These are phyloP conservation scores for Candida sakaeoensis DNA, from an alignment of 805 yeast species.

Conservation along the genomic window DNA sequence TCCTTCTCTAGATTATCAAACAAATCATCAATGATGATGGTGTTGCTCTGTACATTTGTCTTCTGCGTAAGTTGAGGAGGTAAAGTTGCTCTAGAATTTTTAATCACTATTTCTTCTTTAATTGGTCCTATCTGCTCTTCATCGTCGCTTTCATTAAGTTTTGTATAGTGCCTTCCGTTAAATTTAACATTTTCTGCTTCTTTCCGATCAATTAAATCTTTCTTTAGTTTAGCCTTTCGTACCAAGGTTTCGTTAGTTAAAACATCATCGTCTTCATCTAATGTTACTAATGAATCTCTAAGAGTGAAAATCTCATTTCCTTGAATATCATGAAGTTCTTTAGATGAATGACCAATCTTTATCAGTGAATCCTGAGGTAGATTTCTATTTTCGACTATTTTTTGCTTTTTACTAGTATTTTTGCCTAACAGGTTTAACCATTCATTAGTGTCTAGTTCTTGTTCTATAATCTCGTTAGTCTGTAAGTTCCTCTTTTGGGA, in stretches of 20 bases:
- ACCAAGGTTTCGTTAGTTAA: conserved; percentile 38
- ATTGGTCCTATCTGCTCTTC: conserved; percentile 6
- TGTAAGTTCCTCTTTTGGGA: conserved; percentile 19
- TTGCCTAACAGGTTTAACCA: conserved; percentile 36
- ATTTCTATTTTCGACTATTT: not conserved
- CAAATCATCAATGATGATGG: conserved; percentile 3
- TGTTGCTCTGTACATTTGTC: not conserved
- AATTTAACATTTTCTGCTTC: conserved; percentile 21
- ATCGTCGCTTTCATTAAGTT: conserved; percentile 12
- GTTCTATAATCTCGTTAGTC: conserved; percentile 22
- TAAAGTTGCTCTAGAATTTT: conserved; percentile 4
- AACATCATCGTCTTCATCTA: conserved; percentile 24
- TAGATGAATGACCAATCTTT: conserved; percentile 43
- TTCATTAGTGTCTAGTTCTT: conserved; percentile 30
- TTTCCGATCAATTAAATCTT: conserved; percentile 24
- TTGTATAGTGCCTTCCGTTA: conserved; percentile 17
- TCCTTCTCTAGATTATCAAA: conserved; percentile 8
- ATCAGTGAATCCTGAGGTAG: conserved; percentile 14
- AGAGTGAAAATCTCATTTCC: conserved; percentile 55
- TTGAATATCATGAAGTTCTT: conserved; percentile 34
- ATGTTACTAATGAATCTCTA: conserved; percentile 44
- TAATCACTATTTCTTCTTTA: conserved; percentile 7
- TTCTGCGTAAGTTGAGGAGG: conserved; percentile 1
- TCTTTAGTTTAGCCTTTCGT: conserved; percentile 22
- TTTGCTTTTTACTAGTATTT: conserved; percentile 7